Conservation (phyloP, 768 basidiomycete genomes). For the Melanogaster broomeanus region DNA sequence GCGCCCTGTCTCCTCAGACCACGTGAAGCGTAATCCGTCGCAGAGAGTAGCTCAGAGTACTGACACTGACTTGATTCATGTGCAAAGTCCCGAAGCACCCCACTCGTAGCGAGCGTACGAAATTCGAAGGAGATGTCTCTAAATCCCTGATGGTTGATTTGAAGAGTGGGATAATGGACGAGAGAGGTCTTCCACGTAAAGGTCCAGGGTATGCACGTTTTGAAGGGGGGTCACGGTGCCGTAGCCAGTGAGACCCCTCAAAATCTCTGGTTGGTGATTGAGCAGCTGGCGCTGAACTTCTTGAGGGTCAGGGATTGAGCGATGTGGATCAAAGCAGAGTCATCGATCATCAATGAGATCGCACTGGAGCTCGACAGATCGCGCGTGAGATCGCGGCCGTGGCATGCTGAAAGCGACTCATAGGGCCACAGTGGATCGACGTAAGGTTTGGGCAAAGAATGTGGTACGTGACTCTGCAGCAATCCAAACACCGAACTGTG, state of each 20-base stretch:
- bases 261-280: not conserved
- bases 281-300: not conserved
- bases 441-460: constrained; percentile 7
- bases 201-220: constrained; percentile 6
- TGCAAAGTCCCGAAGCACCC: constrained; percentile 4
- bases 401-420: not conserved
- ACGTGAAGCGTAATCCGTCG: constrained; percentile 1
- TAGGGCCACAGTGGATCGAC: constrained; percentile 1
- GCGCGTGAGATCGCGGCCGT: constrained; percentile 2
- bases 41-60: not conserved
- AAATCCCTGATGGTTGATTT: constrained; percentile 7
- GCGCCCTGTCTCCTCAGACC: not conserved
- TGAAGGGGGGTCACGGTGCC: not conserved
- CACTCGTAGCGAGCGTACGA: not conserved
- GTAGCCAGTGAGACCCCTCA: not conserved
- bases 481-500: not conserved
- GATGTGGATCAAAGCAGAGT: constrained; percentile 1
- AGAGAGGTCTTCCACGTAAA: constrained; percentile 1
- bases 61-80: not conserved
- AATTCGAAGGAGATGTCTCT: constrained; percentile 1
- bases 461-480: constrained; percentile 4
- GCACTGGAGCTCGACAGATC: constrained; percentile 1
- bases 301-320: not conserved
- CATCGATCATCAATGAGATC: not conserved
- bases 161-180: constrained; percentile 6